A percentile compares a stretch with the other conserved stretches of the same genome.
These are phyloP conservation scores for Quercus mongolica DNA, from an alignment of 306 rosid genomes.

Conservation along the genomic window DNA sequence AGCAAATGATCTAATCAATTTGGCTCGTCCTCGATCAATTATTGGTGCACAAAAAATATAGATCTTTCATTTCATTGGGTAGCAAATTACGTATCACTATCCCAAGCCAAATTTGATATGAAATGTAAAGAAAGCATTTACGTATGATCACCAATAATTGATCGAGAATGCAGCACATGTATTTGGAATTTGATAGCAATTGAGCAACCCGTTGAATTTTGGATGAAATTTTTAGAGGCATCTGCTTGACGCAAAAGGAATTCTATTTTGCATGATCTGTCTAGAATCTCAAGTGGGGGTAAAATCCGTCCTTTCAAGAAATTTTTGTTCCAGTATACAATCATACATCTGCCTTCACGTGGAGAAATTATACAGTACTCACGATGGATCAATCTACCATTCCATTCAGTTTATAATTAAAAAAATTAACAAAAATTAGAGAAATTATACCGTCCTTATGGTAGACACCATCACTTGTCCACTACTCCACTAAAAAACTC, in stretches of 20 bases:
- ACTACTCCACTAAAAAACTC: accelerated
- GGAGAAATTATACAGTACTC: too few species aligned
- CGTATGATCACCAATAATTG: too few species aligned
- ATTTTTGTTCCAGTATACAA: too few species aligned
- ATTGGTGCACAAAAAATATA: neutral
- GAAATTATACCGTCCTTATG: too few species aligned
- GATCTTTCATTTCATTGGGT: neutral
- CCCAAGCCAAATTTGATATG: neutral
- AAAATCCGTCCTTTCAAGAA: neutral
- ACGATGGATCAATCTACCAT: too few species aligned
- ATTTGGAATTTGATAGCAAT: neutral
- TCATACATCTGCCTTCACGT: too few species aligned
- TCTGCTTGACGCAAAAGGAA: neutral
- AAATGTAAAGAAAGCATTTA: neutral
- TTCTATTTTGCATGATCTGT: neutral
- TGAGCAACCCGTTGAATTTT: neutral
- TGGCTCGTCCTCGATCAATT: neutral
- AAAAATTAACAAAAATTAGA: too few species aligned
- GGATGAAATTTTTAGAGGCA: too few species aligned
- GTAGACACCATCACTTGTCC: too few species aligned
- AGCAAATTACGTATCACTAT: neutral
- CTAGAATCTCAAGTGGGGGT: neutral
- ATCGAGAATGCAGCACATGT: neutral
- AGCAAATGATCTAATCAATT: neutral
- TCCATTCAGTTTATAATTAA: too few species aligned